Base-by-base conservation (phyloP, 805 yeast genomes). In the Ascoidea rubescens region DNA sequence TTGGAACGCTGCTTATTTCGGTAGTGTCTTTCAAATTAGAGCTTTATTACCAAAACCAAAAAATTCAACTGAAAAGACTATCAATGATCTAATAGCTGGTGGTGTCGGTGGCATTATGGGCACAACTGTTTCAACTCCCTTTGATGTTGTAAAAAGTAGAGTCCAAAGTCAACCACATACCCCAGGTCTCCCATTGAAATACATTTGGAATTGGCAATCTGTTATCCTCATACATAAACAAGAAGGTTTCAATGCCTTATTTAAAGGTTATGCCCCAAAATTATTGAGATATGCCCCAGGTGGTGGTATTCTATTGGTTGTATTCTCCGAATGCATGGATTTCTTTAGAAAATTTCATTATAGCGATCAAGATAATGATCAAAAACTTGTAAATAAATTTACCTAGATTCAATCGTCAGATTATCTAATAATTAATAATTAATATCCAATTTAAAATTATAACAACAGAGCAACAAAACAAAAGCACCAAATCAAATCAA, bases 1-100 rank as follows among this genome's bases (percentile, higher is more conserved):
- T 55, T 91, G 99, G 99, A 91, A 91, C 70, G 96, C 96, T 48
- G 98, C 97, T 55, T 91, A 91, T 71, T 91, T 91, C 65, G 98
- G 98, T 58, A 79, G 84, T 60, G 93, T 91, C 60, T 85, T 80
- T 79, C 95, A 87, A 71, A 83, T 87, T 53, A 80, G 95, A 67
- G 61, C 73, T 7, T 58, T 87, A 56, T 73, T 91, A 70, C 97
- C 97, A 59, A 71, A 75, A 65, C 87, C 96, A 47, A 74, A 78
- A 55, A 75, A 72, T 54, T 70, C 82, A 37, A 69, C 84, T 47
- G 84, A 84, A 63, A 82, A 87, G 71, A 87, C 95, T 46, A 68
- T 81, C 55, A 86, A 89, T 64, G 97, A 91, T 67, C 74, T 91
- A 68, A 71, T 88, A 10, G 8, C 43, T 37, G 93, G 93, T 64